phyloP scores from a whole-genome alignment of 495 filamentous ascomycete species.

The Cudoniella acicularis region DNA sequence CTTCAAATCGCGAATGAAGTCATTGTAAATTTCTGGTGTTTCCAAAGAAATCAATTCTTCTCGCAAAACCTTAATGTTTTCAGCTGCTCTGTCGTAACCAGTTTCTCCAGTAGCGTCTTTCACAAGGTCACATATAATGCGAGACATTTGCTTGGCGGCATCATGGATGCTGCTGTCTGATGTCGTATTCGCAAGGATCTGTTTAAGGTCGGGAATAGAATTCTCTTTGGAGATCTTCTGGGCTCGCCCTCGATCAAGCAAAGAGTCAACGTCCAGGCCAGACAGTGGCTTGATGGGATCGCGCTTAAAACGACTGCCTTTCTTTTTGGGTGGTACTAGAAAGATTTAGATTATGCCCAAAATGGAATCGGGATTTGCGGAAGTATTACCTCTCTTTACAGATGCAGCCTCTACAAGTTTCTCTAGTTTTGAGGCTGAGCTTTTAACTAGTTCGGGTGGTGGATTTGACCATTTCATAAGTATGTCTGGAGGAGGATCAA shows the following conservation, averaged over 20 bases:
- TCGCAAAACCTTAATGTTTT: conserved; percentile 72
- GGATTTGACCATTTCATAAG: conserved; percentile 73
- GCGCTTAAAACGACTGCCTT: conserved; percentile 60
- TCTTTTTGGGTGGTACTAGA: conserved; percentile 77
- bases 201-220: conserved; percentile 89
- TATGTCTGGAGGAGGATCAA: conserved; percentile 63
- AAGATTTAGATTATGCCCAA: neutral
- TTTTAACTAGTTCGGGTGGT: conserved; percentile 59
- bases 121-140: conserved; percentile 69
- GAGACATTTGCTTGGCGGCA: conserved; percentile 69
- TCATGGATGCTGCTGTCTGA: conserved; percentile 63
- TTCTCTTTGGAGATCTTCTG: conserved; percentile 71
- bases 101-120: conserved; percentile 68
- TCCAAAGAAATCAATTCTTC: conserved; percentile 75
- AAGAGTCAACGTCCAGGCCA: conserved; percentile 78
- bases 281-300: conserved; percentile 81
- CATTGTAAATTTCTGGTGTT: conserved; percentile 73
- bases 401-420: conserved; percentile 63
- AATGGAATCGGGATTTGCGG: neutral
- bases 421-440: conserved; percentile 39
- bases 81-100: conserved; percentile 70
- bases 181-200: conserved; percentile 51
- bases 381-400: conserved; percentile 74
- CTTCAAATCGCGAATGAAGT: conserved; percentile 69
- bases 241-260: conserved; percentile 53